Base-by-base conservation (phyloP, 2,329 filamentous ascomycete genomes). In the Fusarium sp. region DNA sequence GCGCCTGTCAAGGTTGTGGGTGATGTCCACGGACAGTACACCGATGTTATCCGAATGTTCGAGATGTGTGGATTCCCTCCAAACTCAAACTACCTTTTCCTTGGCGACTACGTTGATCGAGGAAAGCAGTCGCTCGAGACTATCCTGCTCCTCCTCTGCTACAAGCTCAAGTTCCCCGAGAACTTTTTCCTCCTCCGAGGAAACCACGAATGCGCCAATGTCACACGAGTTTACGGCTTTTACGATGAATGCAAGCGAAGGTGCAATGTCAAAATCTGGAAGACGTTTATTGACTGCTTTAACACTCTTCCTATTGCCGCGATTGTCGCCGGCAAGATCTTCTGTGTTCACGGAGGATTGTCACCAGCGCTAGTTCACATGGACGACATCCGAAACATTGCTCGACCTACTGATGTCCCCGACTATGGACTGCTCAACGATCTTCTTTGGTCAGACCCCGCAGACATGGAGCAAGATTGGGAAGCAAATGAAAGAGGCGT, bases 101-200 rank as follows among this genome's bases (percentile, higher is more conserved):
- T 99, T 49, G 96, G 96, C 74, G 96, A 99, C 81, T 99, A 99
- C 78, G 96, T 99, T 77, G 96, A 99, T 81, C 91, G 96, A 85
- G 96, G 96, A 85, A 98, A 99, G 88, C 96, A 99, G 84, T 98
- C 95, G 39, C 90, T 99, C 53, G 96, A 99, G 86, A 98, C 96
- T 74, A 98, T 99, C 82, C 97, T 94, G 84, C 87, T 99, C 69
- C 88, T 99, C 59, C 89, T 99, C 52, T 94, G 94, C 69, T 99
- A 98, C 89, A 99, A 99, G 89, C 97, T 99, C 89, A 98, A 98
- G 85, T 98, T 97, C 81, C 96, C 96, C 46, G 96, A 99, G 84
- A 99, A 99, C 86, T 98, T 99, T 85, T 99, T 99, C 86, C 92
- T 99, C 74, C 89, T 99, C 63, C 93, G 96, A 73, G 96, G 96